Base-by-base conservation (phyloP, 75 land plant species). In the Sequoiadendron giganteum region DNA sequence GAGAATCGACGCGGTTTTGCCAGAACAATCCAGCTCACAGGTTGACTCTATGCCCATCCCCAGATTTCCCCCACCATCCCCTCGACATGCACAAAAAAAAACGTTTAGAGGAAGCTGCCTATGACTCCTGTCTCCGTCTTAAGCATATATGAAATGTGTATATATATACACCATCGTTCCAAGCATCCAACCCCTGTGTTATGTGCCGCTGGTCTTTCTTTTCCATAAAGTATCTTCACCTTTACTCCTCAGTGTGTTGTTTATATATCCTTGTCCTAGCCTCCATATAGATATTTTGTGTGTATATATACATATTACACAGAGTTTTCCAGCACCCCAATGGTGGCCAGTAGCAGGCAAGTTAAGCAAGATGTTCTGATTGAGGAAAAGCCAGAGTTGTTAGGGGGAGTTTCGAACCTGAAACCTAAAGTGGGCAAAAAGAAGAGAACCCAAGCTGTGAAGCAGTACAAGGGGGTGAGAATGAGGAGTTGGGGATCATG, bases 401-500 rank as follows among this genome's bases (percentile, higher is more conserved):
- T 34, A 3, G 77, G 77, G 38, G 77, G 38, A 1, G 77, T 34
- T 75, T 75, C 38, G 3, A 34, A 34, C 77, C 77, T 34, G 38
- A 34, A 15, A 32, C 77, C 77, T 75, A 82, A 42, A 82, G 84
- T 30, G 16, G 48, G 84, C 15, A 82, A 82, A 10, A 82, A 82
- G 54, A 82, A 47, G 84, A n/a, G 84, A 10, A 19, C 52, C 84
- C 30, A 32, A 34, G 11, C 32, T 28, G 42, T 10, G 83, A 89
- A 88, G 90, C 92, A 90, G 84, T 96, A 90, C 90, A 94, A 90
- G 81, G 97, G 97, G 9, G 96, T 96, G 56, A 86, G 97, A 80
- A 92, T 94, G 92, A 90, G 97, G 86, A 95, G 95, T 87, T 96
- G 97, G 97, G 97, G 97, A 16, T 93, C 93, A 49, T 96, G 96